Conservation (phyloP, 148 eudicot genomes). For the Camellia sinensis region DNA sequence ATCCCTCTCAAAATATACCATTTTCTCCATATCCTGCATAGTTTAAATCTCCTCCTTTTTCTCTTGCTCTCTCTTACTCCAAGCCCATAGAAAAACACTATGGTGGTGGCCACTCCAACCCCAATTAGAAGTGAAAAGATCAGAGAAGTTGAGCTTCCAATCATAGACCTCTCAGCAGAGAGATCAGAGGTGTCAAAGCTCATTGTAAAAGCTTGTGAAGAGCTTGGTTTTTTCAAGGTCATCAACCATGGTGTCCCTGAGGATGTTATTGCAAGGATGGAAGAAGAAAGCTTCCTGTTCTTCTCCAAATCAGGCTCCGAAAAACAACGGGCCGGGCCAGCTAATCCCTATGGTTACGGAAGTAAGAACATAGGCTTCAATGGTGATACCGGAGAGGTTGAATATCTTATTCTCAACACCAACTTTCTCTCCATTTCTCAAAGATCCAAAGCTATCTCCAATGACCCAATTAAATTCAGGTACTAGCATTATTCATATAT, state of each 20-base stretch:
- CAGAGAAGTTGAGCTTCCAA: slow-evolving; percentile 31
- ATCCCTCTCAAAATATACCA: neutral
- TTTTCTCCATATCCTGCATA: neutral
- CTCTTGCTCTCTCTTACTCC: neutral
- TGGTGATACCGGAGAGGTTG: slow-evolving; percentile 52
- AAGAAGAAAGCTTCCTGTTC: slow-evolving; percentile 33
- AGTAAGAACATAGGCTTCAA: slow-evolving; percentile 48
- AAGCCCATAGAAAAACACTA: neutral
- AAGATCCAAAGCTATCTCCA: slow-evolving; percentile 20
- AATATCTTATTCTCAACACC: slow-evolving; percentile 39
- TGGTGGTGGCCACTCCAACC: slow-evolving; percentile 33
- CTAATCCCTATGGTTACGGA: slow-evolving; percentile 51
- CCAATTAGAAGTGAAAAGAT: slow-evolving; percentile 26
- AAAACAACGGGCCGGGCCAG: slow-evolving; percentile 38
- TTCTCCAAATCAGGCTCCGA: slow-evolving; percentile 32
- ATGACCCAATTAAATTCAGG: slow-evolving; percentile 39
- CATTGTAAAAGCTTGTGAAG: slow-evolving; percentile 43
- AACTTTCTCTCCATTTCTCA: slow-evolving; percentile 23
- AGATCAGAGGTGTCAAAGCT: slow-evolving; percentile 23
- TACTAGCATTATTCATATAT: neutral
- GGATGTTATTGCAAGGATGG: slow-evolving; percentile 33
- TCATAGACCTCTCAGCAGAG: slow-evolving; percentile 36
- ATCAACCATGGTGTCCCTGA: slow-evolving; percentile 51
- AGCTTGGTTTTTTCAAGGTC: slow-evolving; percentile 58
- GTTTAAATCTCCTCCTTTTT: neutral